Base-by-base conservation (phyloP, 345 rosid species). In the Lepidium sativum region DNA sequence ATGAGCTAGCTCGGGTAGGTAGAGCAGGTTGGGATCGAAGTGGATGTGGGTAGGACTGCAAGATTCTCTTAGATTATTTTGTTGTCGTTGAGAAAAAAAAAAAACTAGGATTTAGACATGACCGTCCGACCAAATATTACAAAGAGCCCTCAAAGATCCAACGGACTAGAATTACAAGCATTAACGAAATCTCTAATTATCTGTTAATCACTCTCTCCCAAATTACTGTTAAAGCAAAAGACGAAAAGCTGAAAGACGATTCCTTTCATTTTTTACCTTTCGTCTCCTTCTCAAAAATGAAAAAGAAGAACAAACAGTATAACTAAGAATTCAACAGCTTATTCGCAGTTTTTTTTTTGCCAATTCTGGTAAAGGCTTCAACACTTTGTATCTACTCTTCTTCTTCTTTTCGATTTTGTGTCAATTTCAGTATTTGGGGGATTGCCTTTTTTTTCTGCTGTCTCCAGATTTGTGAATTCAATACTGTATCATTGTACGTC, bases 121-220 rank as follows among this genome's bases (percentile, higher is more conserved):
- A 39, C 52, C 66, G 72, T 59, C 6, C 10, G 66, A 68, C 59
- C 13, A 37, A 25, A 49, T 56, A 43, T 34, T 37, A 37, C 15
- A 2, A 5, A 31, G 53, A 69, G 60, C 35, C 64, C 66, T 49
- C 8, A n/a, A 16, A 68, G 45, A 69, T 69, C 73, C 32, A 51
- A 69, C 73, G 67, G 67, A 1, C 23, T 9, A 32, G 0, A 0
- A 29, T 9, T 17, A 4, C 8, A 16, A 45, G 3, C 3, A 68
- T n/a, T 25, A 59, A 69, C 29, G 41, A 67, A 67, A 57, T 35
- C 55, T 44, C 4, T 40, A 47, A 7, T 34, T 12, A 56, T 16
- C 38, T 40, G 34, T 31, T 23, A 63, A 17, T 55, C 39, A 44
- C 41, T 57, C 49, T 17, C 51, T 58, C 72, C 65, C 29, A 43